phyloP scores from a whole-genome alignment of 306 rosid species.

The Sophora flavescens region DNA sequence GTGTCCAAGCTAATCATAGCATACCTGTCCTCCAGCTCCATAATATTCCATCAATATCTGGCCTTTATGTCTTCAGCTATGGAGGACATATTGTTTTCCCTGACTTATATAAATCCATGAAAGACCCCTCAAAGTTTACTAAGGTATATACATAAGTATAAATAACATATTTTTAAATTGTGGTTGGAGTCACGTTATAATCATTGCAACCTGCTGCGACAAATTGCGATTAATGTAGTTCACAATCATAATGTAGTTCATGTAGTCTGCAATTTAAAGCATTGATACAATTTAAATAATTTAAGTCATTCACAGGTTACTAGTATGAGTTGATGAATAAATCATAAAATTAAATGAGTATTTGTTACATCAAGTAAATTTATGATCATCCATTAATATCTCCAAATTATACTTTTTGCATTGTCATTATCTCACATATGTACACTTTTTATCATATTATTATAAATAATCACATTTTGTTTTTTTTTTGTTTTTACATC shows the following conservation, averaged over 20 bases:
- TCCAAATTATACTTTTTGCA: not conserved
- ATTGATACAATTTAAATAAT: not conserved
- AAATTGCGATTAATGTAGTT: too few species aligned
- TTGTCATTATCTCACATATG: too few species aligned
- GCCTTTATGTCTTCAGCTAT: constrained; percentile 65
- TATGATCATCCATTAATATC: not conserved
- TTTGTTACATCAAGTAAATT: not conserved
- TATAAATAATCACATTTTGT: too few species aligned
- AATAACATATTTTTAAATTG: too few species aligned
- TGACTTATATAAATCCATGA: constrained; percentile 75
- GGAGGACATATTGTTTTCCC: constrained; percentile 85
- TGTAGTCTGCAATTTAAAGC: too few species aligned
- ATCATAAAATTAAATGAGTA: not conserved
- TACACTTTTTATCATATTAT: too few species aligned
- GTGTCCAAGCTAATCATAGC: constrained; percentile 48
- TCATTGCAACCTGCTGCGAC: too few species aligned
- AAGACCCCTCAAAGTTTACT: constrained; percentile 82
- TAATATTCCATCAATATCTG: constrained; percentile 74
- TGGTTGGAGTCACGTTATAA: too few species aligned
- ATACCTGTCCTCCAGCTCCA: constrained; percentile 61
- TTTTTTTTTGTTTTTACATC: too few species aligned
- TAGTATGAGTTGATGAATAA: not conserved
- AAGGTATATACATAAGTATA: constrained; percentile 53
- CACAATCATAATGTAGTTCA: too few species aligned
- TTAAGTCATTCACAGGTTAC: not conserved